Evolutionary conservation across 257 asterid species (phyloP), one percentile per base, ranked within the genome.

Genomic region (Fraxinus quadrangulata): DNA sequence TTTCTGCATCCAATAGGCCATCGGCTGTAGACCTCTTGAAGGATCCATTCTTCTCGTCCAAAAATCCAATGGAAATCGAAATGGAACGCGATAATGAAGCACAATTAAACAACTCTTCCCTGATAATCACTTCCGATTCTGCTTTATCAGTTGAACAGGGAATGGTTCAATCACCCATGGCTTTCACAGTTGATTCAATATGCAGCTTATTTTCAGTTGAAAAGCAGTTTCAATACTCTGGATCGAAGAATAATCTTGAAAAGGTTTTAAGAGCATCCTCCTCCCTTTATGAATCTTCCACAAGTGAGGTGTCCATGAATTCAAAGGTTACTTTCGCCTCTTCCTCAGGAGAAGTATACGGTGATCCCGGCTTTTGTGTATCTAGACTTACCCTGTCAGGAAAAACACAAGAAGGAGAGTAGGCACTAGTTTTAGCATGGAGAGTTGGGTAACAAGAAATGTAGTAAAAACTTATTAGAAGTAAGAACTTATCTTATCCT

Each of bases 1-100:
- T 72, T 23, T 87, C 87, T 16, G 87, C 83, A 51, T 75, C 82
- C 13, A 66, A 66, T 83, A 81, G 93, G 85, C 89, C 87, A 4
- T 79, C 87, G 40, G 91, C 93, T 40, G 28, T 31, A 19, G 85
- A 89, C 56, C 85, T 89, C 17, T 75, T 89, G 77, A 85, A 84
- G 26, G 85, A 87, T 72, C 87, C 90, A 6, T 89, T 87, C 80
- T 86, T 86, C 63, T 74, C 81, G 21, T 54, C 31, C 36, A 81
- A 21, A 31, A 67, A 11, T 30, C n/a, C 61, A n/a, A 31, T 21
- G 63, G 78, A 56, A 65, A 40, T 26, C 31, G 24, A 12, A 40
- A 74, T 47, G 5, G 83, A 75, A 5, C 13, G 1, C 19, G 33
- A 72, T 47, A n/a, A 61, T 14, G 33, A 24, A 63, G 69, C 69